Percentiles rank a stretch among this genome's conserved stretches.
Evolutionary conservation across 495 filamentous ascomycete genomes (phyloP).

Genomic region (Beverwykella pulmonaria): DNA sequence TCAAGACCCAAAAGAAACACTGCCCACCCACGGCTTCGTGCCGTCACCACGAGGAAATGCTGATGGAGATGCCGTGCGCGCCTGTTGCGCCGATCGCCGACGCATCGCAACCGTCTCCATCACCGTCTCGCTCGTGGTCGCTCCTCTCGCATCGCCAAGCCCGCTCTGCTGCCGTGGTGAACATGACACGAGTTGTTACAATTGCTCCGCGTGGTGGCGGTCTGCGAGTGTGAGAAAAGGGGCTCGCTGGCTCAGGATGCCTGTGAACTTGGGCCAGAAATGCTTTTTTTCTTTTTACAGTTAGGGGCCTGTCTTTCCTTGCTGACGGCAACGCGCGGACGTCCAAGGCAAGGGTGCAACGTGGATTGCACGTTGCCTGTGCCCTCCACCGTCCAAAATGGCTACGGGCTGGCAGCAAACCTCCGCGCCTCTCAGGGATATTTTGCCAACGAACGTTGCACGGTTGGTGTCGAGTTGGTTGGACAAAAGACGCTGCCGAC

Average conservation of each 20-base stretch:
- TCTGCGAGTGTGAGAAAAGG: constrained; percentile 4
- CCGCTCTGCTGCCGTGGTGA: neutral
- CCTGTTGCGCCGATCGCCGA: neutral
- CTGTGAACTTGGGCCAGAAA: neutral
- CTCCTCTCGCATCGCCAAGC: neutral
- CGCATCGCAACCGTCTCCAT: neutral
- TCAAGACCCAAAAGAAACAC: neutral
- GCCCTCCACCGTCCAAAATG: constrained; percentile 14
- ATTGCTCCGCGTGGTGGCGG: neutral
- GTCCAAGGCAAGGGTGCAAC: constrained; percentile 37
- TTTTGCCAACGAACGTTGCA: constrained; percentile 6
- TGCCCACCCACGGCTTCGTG: neutral
- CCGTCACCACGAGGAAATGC: neutral
- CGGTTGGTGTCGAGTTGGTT: constrained; percentile 15
- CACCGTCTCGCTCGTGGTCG: too few species aligned
- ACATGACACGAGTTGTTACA: neutral
- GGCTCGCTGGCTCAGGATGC: neutral
- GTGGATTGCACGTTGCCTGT: constrained; percentile 38
- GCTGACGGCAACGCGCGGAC: constrained; percentile 11
- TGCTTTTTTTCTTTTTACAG: neutral
- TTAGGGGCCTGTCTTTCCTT: neutral
- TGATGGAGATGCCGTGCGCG: neutral
- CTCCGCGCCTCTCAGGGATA: constrained; percentile 32
- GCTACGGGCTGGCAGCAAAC: constrained; percentile 18
- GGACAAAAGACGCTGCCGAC: neutral